These are phyloP conservation scores for Aegilops speltoides DNA, from an alignment of 176 grass and related monocot genomes.

Conservation along the genomic window DNA sequence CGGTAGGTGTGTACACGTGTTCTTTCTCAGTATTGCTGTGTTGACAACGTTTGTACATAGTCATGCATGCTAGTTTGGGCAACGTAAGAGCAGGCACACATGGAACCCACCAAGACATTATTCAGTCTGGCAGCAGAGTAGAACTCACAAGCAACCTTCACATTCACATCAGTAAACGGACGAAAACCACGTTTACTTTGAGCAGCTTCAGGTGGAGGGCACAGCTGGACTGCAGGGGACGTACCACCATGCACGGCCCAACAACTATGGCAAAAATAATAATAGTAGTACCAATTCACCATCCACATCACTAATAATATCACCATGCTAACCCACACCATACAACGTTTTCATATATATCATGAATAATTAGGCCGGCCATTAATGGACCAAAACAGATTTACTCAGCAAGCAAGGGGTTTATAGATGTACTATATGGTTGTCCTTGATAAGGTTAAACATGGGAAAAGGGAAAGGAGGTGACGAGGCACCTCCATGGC, in stretches of 20 bases:
- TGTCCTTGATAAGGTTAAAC: neutral
- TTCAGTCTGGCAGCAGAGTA: neutral
- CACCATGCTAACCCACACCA: neutral
- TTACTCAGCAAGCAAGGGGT: neutral
- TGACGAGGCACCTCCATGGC: neutral
- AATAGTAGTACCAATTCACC: neutral
- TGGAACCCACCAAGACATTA: neutral
- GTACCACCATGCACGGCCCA: neutral
- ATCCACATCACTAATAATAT: neutral
- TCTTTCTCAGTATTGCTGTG: neutral
- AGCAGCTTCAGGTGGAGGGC: neutral
- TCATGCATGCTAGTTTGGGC: neutral
- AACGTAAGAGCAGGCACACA: neutral
- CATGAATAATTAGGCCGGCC: too few species aligned
- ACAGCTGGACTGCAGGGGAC: constrained; percentile 38
- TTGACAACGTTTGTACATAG: neutral
- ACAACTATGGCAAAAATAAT: neutral
- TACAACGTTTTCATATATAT: too few species aligned
- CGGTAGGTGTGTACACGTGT: neutral
- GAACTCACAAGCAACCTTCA: neutral
- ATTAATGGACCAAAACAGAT: neutral
- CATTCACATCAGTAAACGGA: neutral
- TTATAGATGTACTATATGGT: neutral
- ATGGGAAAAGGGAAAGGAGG: neutral
- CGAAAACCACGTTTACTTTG: neutral